phyloP scores from a whole-genome alignment of 2,329 filamentous ascomycete genomes.

The Aspergillus ochraceoroseus region DNA sequence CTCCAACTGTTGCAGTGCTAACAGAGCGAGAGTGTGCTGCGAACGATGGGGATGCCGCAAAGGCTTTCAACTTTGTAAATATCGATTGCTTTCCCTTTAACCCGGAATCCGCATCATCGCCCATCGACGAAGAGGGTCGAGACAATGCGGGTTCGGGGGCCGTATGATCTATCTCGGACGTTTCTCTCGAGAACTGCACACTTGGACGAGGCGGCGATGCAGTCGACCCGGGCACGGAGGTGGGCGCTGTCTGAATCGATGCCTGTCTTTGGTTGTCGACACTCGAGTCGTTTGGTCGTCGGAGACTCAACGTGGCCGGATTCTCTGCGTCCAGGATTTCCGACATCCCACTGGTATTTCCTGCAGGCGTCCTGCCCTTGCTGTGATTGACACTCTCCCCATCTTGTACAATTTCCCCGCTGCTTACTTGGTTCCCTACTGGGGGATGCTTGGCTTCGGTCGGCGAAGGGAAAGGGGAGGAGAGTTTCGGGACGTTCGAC shows the following conservation, averaged over 20 bases:
- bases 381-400: constrained; percentile 11
- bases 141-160: constrained; percentile 51
- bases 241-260: constrained; percentile 23
- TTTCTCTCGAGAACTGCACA: constrained; percentile 67
- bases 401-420: constrained; percentile 15
- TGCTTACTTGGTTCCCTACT: constrained; percentile 17
- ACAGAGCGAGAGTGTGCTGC: constrained; percentile 48
- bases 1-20: constrained; percentile 46
- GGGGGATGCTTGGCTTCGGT: constrained; percentile 23
- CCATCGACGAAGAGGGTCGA: constrained; percentile 61
- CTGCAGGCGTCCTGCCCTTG: constrained; percentile 12
- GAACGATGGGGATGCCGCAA: constrained; percentile 55
- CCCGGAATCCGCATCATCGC: constrained; percentile 55
- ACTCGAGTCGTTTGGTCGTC: constrained; percentile 25
- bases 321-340: constrained; percentile 22
- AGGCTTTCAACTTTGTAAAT: constrained; percentile 72
- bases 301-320: constrained; percentile 24
- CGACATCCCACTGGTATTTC: constrained; percentile 6
- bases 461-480: constrained; percentile 30
- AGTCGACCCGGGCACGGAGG: constrained; percentile 28
- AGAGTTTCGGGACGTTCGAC: constrained; percentile 23
- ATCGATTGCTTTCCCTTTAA: constrained; percentile 60
- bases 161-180: constrained; percentile 48
- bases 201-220: constrained; percentile 54
- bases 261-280: constrained; percentile 22